Evolutionary conservation across 2,329 filamentous ascomycete species (phyloP), one percentile per base, ranked within the genome.

Genomic region (Leptographium wingfieldii): DNA sequence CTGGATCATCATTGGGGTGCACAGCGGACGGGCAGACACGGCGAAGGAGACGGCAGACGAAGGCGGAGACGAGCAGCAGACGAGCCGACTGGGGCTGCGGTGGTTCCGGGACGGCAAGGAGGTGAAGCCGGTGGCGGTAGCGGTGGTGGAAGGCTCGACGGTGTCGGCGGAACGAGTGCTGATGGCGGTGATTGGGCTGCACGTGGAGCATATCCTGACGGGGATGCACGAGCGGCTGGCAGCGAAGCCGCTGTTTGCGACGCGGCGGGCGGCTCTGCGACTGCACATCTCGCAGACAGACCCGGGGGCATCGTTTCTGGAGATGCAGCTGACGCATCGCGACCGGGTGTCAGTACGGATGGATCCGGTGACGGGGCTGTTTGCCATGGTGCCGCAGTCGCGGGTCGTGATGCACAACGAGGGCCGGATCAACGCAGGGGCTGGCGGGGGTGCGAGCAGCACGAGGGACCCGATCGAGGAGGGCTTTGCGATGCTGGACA

Each of bases 81-180:
- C 80, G 0, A 87, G 83, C 64, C 73, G 72, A 55, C 69, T 94
- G 54, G 78, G 75, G 2, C 73, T 86, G 48, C 85, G 90, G 64
- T 99, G 94, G 92, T 91, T 95, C 71, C 84, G 89, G 60, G 86
- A 92, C 68, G 86, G 85, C 63, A 85, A 87, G 66, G 88, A 92
- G 69, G 82, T 91, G 63, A 82, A 87, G 60, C 74, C 77, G 22
- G 73, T 14, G 12, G 29, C 81, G 63, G 78, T 96, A 33, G 70
- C 78, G 2, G 77, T 96, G 40, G 81, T 95, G 68, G n/a, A 19
- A 25, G 14, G 49, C 55, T 46, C 25, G 11, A 43, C 14, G 25
- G 77, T 97, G 27, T 94, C 88, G 3, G 80, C 88, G 56, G 90
- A 96, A 68, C 69, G 74, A 5, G 80, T 96, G 3, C 73, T 99